Evolutionary conservation across 306 rosid genomes (phyloP), one percentile per base, ranked within the genome.

Genomic region (Fagus crenata): DNA sequence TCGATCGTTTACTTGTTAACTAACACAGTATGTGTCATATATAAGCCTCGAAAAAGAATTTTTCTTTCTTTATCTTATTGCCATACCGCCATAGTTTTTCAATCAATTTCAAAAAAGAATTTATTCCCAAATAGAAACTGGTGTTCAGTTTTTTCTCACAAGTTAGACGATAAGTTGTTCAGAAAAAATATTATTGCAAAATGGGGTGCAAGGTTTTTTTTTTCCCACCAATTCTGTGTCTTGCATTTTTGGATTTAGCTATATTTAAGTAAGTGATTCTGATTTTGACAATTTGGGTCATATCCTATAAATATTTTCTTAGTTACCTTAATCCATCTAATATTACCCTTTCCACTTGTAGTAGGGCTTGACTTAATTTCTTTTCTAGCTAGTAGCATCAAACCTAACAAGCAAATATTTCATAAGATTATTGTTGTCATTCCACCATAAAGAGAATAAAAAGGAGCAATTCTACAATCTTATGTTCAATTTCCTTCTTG

Each of bases 371-470:
- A 79, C 77, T 82, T 22, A 22, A 22, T 22, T 80, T 71, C 51
- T 46, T 67, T 69, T 77, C 28, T 28, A 77, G 79, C 6, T 33
- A 74, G 67, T 81, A 68, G 78, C 80, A 80, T 75, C 49, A 40
- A 36, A 74, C 81, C 70, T 72, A 85, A 71, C 72, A 67, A 65
- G 56, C 71, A 80, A 75, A 46, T 70, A 73, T 55, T 28, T 80
- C 68, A 74, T 81, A 77, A 56, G 76, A 55, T 69, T 76, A 78
- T 49, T 75, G 17, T 41, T 28, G 32, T 14, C 77, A 77, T 77
- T 83, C 69, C 84, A 73, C 75, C 55, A 15, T 39, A 31, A 17
- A 36, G 32, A 69, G 61, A 76, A 32, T 36, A 7, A 36, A 69
- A 40, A 9, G 17, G 31, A 76, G 75, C 71, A 69, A 65, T 49